phyloP scores from a whole-genome alignment of 768 basidiomycete species.

The Vararia minispora region DNA sequence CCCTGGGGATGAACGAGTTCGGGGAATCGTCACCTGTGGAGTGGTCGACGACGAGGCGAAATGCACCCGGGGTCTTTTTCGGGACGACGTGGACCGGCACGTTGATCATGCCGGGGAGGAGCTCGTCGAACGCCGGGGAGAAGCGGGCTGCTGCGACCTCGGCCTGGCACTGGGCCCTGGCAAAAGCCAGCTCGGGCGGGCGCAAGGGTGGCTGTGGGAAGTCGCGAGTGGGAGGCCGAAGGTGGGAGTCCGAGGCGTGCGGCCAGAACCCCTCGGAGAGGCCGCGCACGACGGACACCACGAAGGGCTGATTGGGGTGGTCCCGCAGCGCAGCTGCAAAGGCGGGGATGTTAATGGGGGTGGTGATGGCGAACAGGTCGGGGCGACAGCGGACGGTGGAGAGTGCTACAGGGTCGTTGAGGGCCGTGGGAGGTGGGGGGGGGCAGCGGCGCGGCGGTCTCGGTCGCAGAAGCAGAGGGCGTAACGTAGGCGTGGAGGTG shows the following conservation, averaged over 20 bases:
- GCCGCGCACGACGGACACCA: slow-evolving; percentile 20
- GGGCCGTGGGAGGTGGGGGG: slow-evolving; percentile 2
- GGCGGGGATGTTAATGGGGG: slow-evolving; percentile 23
- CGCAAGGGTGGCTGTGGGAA: slow-evolving; percentile 3
- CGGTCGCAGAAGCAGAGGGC: slow-evolving; percentile 7
- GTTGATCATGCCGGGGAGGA: slow-evolving; percentile 33
- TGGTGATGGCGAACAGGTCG: slow-evolving; percentile 25
- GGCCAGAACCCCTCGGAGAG: slow-evolving; percentile 37
- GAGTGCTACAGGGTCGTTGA: slow-evolving; percentile 8
- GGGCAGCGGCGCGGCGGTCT: slow-evolving; percentile 11
- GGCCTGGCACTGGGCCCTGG: slow-evolving; percentile 7
- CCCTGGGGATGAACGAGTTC: slow-evolving; percentile 23
- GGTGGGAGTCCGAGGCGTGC: slow-evolving; percentile 17
- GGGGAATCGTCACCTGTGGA: slow-evolving; percentile 22
- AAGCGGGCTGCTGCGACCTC: slow-evolving; percentile 13
- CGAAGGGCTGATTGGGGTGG: slow-evolving; percentile 29
- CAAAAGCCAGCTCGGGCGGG: background rate
- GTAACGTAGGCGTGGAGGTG: slow-evolving; percentile 14
- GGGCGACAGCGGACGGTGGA: slow-evolving; percentile 19
- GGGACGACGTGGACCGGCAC: slow-evolving; percentile 29
- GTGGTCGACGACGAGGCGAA: slow-evolving; percentile 28
- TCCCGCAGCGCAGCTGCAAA: slow-evolving; percentile 18
- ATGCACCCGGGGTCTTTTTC: slow-evolving; percentile 15
- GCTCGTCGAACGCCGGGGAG: slow-evolving; percentile 20
- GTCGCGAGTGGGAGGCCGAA: slow-evolving; percentile 20